Conservation (phyloP, 768 basidiomycete genomes). For the Leccinum ochraceum region DNA sequence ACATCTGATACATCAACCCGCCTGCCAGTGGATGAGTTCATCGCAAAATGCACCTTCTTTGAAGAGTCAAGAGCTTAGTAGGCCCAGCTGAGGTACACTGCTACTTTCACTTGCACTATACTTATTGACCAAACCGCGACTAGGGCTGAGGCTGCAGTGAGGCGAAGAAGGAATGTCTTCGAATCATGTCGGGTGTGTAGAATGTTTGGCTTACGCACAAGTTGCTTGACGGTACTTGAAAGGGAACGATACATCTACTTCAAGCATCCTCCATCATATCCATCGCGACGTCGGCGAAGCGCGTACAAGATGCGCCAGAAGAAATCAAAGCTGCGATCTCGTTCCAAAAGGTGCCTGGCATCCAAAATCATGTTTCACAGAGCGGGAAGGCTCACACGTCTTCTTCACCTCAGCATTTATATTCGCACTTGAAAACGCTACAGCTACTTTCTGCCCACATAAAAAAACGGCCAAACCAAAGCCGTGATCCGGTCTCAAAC, state of each 20-base stretch:
- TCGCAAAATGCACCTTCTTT: conserved; percentile 65
- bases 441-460: conserved; percentile 87
- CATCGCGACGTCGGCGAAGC: conserved; percentile 66
- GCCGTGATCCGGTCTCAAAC: conserved; percentile 50
- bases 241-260: conserved; percentile 87
- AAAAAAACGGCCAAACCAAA: conserved; percentile 57
- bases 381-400: conserved; percentile 30
- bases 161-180: conserved; percentile 83
- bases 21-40: conserved; percentile 56
- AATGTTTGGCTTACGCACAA: neutral
- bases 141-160: conserved; percentile 72
- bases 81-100: conserved; percentile 59
- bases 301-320: conserved; percentile 61
- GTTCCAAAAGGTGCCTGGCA: conserved; percentile 45
- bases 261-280: conserved; percentile 84
- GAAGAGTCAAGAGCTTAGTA: conserved; percentile 66
- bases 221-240: conserved; percentile 43
- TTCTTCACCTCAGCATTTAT: conserved; percentile 35
- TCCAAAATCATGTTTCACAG: conserved; percentile 42
- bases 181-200: conserved; percentile 88
- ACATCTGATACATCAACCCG: conserved; percentile 20
- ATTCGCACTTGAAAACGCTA: conserved; percentile 64
- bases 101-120: conserved; percentile 5
- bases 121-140: conserved; percentile 3
- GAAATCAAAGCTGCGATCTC: conserved; percentile 59